Evolutionary conservation across 2,329 filamentous ascomycete species (phyloP).

Genomic region (Kalaharituber pfeilii): DNA sequence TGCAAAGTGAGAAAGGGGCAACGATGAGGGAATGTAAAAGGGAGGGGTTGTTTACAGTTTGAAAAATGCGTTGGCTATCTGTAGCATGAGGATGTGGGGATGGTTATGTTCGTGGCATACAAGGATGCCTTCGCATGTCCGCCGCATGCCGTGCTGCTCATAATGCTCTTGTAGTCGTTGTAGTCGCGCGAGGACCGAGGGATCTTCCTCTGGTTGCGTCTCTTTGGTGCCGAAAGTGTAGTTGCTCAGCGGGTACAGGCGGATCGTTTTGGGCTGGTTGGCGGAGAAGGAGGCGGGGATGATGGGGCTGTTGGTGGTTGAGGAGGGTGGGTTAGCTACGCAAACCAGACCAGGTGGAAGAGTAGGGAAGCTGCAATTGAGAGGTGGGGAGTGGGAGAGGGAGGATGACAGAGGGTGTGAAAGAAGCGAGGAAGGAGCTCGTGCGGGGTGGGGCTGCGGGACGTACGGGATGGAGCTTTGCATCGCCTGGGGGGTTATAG

Average conservation of each 20-base stretch:
- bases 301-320: slow-evolving; percentile 36
- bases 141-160: slow-evolving; percentile 77
- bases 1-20: no score
- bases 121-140: slow-evolving; percentile 89
- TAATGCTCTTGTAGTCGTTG: slow-evolving; percentile 96
- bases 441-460: neutral
- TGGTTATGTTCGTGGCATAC: slow-evolving; percentile 99
- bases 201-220: slow-evolving; percentile 93
- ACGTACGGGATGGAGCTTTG: slow-evolving; percentile 55
- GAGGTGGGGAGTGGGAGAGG: no score
- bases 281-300: slow-evolving; percentile 70
- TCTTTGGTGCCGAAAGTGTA: slow-evolving; percentile 99
- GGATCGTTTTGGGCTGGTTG: slow-evolving; percentile 77
- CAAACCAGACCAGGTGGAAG: no score
- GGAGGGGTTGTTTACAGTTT: slow-evolving; percentile 46
- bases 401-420: no score
- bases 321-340: neutral
- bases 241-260: slow-evolving; percentile 86
- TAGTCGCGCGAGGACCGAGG: slow-evolving; percentile 78
- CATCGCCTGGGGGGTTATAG: slow-evolving; percentile 56
- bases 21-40: no score
- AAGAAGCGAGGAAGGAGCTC: no score
- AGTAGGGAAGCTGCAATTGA: no score
- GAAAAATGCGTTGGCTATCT: slow-evolving; percentile 99
- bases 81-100: slow-evolving; percentile 94